Base-by-base conservation (phyloP, 148 eudicot species). In the Arctostaphylos glauca region DNA sequence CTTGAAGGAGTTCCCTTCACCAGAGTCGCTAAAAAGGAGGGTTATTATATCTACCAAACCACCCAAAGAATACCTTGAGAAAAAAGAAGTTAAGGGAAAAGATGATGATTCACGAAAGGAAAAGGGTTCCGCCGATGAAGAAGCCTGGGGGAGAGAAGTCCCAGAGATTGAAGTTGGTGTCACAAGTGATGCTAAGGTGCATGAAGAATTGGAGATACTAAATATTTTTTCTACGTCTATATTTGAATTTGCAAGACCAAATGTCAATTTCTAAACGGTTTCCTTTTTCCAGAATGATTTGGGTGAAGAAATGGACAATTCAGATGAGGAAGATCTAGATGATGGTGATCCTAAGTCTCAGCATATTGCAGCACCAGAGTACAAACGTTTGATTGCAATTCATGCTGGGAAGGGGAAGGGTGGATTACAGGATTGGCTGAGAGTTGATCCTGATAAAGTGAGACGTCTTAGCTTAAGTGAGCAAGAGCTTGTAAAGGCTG, bases 1-100 rank as follows among this genome's bases (percentile, higher is more conserved):
- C 88, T 84, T 96, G 78, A 88, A 87, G 86, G 92, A 92, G 84
- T 90, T 96, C 53, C 99, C 99, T 47, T 96, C 99, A 55, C 99
- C 98, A 19, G 92, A 84, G 55, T 80, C 86, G 46, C 87, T 96
- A 44, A 92, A 91, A 85, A 90, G 78, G 68, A 87, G 87, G 85
- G 68, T 96, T 67, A 89, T 96, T 72, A 90, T 96, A 85, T 96
- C 99, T 70, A 96, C 99, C 56, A 96, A 96, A 80, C 99, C 99
- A 81, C 98, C 99, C 23, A 86, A 89, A 85, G 95, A 94, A 74
- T 92, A 92, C 78, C 86, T 78, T 60, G 85, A 93, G 80, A 89
- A 87, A 56, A 90, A 92, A 83, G 87, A 85, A 23, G 72, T 58
- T 21, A 88, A 87, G 81, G 86, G 38, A 72, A 74, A 83, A 6